Evolutionary conservation across 345 rosid genomes (phyloP).

Genomic region (Corchorus capsularis): DNA sequence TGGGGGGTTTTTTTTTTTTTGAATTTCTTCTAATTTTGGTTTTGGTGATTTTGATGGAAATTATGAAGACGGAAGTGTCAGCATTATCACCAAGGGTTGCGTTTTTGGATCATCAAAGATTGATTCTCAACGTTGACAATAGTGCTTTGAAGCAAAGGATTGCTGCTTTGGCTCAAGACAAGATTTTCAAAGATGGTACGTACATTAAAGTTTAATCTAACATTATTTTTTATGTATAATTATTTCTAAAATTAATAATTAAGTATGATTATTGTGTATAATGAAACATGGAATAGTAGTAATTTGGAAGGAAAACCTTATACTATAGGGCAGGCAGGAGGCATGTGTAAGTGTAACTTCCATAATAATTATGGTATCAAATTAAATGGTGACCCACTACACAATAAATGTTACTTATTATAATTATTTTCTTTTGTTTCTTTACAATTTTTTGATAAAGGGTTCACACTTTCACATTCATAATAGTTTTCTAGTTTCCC

Average conservation of each 20-base stretch:
- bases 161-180: slow-evolving; percentile 85
- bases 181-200: slow-evolving; percentile 76
- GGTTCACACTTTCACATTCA: not conserved
- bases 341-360: not conserved
- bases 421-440: not conserved
- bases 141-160: slow-evolving; percentile 75
- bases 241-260: not conserved
- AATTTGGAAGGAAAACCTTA: not conserved
- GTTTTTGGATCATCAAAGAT: slow-evolving; percentile 63
- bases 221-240: not conserved
- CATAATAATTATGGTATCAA: not conserved
- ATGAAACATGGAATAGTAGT: not conserved
- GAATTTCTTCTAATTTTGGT: slow-evolving; percentile 24
- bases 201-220: not conserved
- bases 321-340: too few relatives aligned
- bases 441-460: too few relatives aligned
- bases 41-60: not conserved
- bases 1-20: slow-evolving; percentile 5
- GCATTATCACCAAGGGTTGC: slow-evolving; percentile 79
- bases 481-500: not conserved
- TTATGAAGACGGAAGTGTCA: slow-evolving; percentile 63
- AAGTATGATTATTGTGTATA: not conserved
- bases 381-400: not conserved
- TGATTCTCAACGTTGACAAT: slow-evolving; percentile 67
- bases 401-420: not conserved